Evolutionary conservation across 495 filamentous ascomycete genomes (phyloP), one percentile per base, ranked within the genome.

Genomic region (Antarctomyces pellizariae): DNA sequence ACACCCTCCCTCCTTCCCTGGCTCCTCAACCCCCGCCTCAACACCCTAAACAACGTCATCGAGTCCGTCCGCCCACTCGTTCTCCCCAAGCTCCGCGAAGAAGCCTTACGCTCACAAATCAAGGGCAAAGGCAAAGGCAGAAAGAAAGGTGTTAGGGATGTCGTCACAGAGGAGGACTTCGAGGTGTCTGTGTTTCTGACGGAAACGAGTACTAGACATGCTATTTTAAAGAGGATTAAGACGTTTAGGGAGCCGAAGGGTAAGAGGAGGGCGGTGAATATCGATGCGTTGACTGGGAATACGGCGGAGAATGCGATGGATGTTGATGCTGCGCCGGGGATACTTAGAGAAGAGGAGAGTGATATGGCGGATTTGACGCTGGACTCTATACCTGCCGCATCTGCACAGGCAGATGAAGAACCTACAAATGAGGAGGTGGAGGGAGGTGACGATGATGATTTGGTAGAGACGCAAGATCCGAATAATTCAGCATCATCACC

Each of bases 101-200:
- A 93, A 43, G 74, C 72, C 34, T 72, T 75, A 45, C 59, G 54
- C 36, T 71, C 56, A 38, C 71, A 51, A 24, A 54, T 52, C 26
- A 65, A 64, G 35, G 57, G 52, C 16, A 56, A 46, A 34, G 47
- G 54, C 32, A 67, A 71, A 49, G 47, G 54, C 32, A 67, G 70
- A 49, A 65, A 67, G 42, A 72, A 71, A 31, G 68, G 68, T 2
- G 73, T 83, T 35, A 91, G 86, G 49, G 83, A 92, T 63, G 73
- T 84, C 1, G 68, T 92, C 25, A 52, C 66, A 11, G 55, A 75
- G 62, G 86, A 92, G 53, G 83, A 89, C 26, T 97, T 93, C 41
- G 82, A 93, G 43, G 76, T 91, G 20, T 72, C 77, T 10, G 69
- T 95, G 34, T 97, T 93, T 51, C 62, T 97, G 37, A 89, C 74